phyloP scores from a whole-genome alignment of 2,329 filamentous ascomycete genomes.

The Cercospora zeae-maydis region DNA sequence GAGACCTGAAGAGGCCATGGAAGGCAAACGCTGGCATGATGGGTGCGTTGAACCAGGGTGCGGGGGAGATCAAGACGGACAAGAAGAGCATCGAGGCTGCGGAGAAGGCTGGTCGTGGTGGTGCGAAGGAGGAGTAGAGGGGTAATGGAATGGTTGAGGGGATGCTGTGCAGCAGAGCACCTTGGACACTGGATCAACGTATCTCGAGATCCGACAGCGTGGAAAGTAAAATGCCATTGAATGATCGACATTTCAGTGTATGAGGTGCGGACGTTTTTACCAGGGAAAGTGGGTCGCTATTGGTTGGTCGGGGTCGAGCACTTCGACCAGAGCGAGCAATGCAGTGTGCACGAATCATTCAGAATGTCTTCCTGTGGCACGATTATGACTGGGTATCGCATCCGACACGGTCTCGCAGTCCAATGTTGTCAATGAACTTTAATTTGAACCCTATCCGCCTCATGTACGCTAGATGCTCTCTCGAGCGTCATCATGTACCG shows the following conservation, averaged over 20 bases:
- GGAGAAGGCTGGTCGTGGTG: conserved; percentile 49
- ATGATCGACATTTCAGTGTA: no score
- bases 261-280: no score
- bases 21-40: conserved; percentile 82
- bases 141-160: neutral
- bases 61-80: conserved; percentile 77
- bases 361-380: no score
- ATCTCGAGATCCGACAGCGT: neutral
- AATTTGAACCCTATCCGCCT: no score
- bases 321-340: no score
- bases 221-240: neutral
- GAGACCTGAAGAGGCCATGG: conserved; percentile 94
- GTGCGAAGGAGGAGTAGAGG: conserved; percentile 52
- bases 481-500: neutral
- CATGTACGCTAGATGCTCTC: neutral
- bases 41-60: conserved; percentile 63
- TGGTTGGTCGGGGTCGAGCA: no score
- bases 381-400: no score
- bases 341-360: no score
- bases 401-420: no score
- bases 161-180: neutral
- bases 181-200: neutral
- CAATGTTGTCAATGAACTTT: no score
- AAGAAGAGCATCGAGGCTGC: conserved; percentile 55
- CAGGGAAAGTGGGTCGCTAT: no score